phyloP scores from a whole-genome alignment of 2,329 filamentous ascomycete species.

The Fusarium torulosum region DNA sequence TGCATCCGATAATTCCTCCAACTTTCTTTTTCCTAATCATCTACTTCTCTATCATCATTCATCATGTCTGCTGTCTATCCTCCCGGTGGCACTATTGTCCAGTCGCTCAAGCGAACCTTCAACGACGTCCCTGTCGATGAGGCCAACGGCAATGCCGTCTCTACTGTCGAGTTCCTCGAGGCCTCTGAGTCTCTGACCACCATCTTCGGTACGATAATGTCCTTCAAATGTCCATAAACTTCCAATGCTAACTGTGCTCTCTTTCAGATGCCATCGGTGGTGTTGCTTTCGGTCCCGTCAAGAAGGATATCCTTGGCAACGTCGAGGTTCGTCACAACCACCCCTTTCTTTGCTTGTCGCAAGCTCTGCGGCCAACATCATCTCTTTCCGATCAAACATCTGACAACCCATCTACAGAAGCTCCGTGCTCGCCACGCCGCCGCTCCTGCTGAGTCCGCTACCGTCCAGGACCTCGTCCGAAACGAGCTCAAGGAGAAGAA shows the following conservation, averaged over 20 bases:
- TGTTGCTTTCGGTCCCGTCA: conserved; percentile 88
- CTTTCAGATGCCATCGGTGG: conserved; percentile 71
- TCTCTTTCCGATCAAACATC: conserved; percentile 9
- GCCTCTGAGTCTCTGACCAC: conserved; percentile 88
- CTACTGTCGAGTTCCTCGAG: conserved; percentile 89
- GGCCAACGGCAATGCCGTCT: conserved; percentile 80
- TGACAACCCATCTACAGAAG: conserved; percentile 71
- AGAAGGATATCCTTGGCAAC: conserved; percentile 91
- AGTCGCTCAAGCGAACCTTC: conserved; percentile 87
- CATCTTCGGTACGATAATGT: conserved; percentile 76
- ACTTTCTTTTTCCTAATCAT: conserved; percentile 12
- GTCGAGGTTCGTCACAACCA: conserved; percentile 74
- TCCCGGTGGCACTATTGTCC: conserved; percentile 82
- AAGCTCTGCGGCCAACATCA: not conserved
- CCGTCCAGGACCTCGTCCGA: conserved; percentile 83
- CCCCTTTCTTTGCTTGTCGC: conserved; percentile 6
- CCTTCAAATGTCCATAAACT: not conserved
- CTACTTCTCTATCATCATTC: conserved; percentile 25
- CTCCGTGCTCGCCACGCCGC: conserved; percentile 84
- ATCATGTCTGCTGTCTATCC: conserved; percentile 69
- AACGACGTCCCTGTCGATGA: conserved; percentile 81
- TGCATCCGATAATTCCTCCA: conserved; percentile 19
- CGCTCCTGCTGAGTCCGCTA: conserved; percentile 82
- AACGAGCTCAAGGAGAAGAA: conserved; percentile 93
- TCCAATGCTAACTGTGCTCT: conserved; percentile 24